Evolutionary conservation across 768 basidiomycete species (phyloP), one percentile per base, ranked within the genome.

Genomic region (Nidularia sp.): DNA sequence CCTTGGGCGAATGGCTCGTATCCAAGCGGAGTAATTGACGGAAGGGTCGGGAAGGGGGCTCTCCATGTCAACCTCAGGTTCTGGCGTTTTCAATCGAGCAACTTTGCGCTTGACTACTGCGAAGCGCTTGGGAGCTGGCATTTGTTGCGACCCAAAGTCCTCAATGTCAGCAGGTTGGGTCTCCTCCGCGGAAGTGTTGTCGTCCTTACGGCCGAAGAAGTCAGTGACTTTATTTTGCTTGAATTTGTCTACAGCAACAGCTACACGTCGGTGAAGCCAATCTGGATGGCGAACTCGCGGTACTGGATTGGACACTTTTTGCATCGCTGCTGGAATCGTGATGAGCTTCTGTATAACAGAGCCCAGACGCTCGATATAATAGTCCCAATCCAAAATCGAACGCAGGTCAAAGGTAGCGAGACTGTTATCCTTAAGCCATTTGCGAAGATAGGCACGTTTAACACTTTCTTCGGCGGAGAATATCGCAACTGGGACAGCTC

Each of bases 301-400:
- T 4, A 98, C 97, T 4, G 97, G 97, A 64, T 99, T 99, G 3
- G 91, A 69, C 47, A 99, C 90, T 60, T 96, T 96, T 66, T 99
- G 97, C 81, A 98, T 89, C 0, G 97, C 97, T 5, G 97, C 97
- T 6, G 97, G 97, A 60, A 99, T 99, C 1, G 97, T 99, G 70
- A 99, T 98, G 51, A 99, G 75, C 61, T 99, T 99, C 70, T 99
- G 97, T 53, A 99, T 94, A 59, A 98, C 97, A 2, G 94, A 97
- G 4, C 97, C 97, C 22, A 99, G 70, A 13, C 97, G 88, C 62
- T 98, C 97, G 60, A 98, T 95, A 72, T 98, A 99, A 68, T 99
- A 99, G 33, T 85, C 82, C 97, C 97, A 99, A 65, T 99, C 97
- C 54, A 99, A 78, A 58, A 99, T 97, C 13, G 89, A 85, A 13